phyloP scores from a whole-genome alignment of 106 monocot species.

The Dendrobium huoshanense region DNA sequence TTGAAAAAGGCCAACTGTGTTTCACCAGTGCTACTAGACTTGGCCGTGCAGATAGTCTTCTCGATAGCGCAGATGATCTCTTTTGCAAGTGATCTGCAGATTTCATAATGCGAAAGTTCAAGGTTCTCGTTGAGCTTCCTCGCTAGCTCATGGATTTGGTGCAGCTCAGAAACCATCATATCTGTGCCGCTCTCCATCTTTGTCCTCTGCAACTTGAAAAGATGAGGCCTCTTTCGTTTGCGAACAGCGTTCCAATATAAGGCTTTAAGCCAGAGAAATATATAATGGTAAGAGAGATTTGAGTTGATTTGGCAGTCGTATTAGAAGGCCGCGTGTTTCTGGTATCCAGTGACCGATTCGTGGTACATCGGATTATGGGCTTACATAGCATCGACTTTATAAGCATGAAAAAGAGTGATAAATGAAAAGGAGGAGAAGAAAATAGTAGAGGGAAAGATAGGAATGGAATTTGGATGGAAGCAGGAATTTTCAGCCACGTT shows the following conservation, averaged over 20 bases:
- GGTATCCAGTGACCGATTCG: neutral
- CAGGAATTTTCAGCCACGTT: neutral
- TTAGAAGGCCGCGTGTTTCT: no score
- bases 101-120: neutral
- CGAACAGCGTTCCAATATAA: neutral
- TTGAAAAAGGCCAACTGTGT: neutral
- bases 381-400: neutral
- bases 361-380: neutral
- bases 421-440: no score
- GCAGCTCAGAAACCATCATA: neutral
- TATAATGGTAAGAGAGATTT: neutral
- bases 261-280: neutral
- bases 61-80: conserved; percentile 11
- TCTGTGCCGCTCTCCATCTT: neutral
- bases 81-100: conserved; percentile 8
- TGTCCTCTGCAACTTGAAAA: neutral
- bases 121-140: conserved; percentile 7
- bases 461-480: neutral
- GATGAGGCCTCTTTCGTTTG: neutral
- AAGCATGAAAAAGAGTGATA: neutral
- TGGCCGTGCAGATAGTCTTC: conserved; percentile 10
- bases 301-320: neutral
- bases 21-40: neutral
- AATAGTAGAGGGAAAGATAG: neutral
- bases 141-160: neutral